Evolutionary conservation across 306 rosid genomes (phyloP), one percentile per base, ranked within the genome.

Genomic region (Acacia acuminata): DNA sequence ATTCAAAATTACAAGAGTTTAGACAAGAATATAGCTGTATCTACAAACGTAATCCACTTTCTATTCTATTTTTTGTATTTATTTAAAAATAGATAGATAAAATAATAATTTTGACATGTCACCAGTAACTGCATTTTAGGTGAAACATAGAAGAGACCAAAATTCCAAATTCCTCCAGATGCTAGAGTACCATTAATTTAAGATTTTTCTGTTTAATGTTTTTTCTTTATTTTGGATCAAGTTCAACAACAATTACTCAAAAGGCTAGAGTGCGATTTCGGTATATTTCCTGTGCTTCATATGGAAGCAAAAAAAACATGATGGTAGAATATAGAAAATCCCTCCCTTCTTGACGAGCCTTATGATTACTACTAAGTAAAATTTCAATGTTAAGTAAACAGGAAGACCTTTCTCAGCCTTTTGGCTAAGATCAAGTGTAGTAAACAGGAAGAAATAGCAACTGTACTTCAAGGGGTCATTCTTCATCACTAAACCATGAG

Each of bases 401-500:
- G 65, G 10, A 61, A 30, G 69, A 64, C 38, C 38, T 34, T 34
- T 34, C 38, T 34, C 3, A 3, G 38, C 38, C 38, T 34, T 34
- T 34, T 34, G 38, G 38, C 6, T 34, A 34, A 34, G 38, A 34
- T 34, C 38, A 34, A 34, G 38, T 34, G 38, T 34, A 53, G 10
- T 19, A 50, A 66, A 42, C 24, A 47, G 64, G 10, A 63, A 64
- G 70, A 64, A 30, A 64, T 30, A 64, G 15, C 70, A 64, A 30
- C 70, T 11, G 38, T 27, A 27, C 36, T 25, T 61, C 8, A 61
- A 24, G 67, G 36, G 51, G 14, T 75, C 51, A 68, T 70, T 51
- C 69, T 70, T 53, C 70, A 56, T 68, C 22, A 50, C 65, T n/a
- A 63, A 64, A 64, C 32, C 75, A 47, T 40, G 61, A 66, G 32